phyloP scores from a whole-genome alignment of 2,329 filamentous ascomycete species.

The Arthrinium phaeospermum region DNA sequence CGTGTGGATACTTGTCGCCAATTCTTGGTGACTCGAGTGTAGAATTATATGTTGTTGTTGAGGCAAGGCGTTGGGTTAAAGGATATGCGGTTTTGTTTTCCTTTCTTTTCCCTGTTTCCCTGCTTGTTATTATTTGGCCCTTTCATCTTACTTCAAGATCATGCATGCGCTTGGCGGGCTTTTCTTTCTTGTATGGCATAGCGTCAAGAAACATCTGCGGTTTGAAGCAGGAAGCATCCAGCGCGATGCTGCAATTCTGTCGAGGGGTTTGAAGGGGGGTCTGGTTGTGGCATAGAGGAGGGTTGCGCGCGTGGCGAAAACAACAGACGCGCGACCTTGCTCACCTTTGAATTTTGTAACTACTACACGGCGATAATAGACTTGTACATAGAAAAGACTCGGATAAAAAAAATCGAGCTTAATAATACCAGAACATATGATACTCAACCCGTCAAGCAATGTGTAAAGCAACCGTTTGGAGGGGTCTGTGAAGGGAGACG shows the following conservation, averaged over 20 bases:
- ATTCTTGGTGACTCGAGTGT: neutral
- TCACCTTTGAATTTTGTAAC: neutral
- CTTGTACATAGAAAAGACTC: slow-evolving; percentile 14
- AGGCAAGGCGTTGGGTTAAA: neutral
- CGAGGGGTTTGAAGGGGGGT: neutral
- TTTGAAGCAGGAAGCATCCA: neutral
- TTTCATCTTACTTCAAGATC: neutral
- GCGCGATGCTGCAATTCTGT: neutral
- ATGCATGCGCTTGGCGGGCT: neutral
- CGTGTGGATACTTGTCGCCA: neutral
- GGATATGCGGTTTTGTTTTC: neutral
- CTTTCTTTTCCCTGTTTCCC: neutral
- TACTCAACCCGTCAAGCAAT: neutral
- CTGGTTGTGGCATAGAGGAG: neutral
- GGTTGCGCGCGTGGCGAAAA: neutral
- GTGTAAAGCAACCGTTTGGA: too few species aligned
- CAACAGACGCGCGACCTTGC: neutral
- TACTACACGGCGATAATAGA: slow-evolving; percentile 3
- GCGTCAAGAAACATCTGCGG: neutral
- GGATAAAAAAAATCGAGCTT: neutral
- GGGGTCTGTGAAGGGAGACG: neutral
- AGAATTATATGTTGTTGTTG: neutral
- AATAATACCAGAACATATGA: neutral
- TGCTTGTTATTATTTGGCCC: neutral
- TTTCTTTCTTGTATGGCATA: neutral